These are phyloP conservation scores for Lachancea meyersii DNA, from an alignment of 805 yeast species.

Conservation along the genomic window DNA sequence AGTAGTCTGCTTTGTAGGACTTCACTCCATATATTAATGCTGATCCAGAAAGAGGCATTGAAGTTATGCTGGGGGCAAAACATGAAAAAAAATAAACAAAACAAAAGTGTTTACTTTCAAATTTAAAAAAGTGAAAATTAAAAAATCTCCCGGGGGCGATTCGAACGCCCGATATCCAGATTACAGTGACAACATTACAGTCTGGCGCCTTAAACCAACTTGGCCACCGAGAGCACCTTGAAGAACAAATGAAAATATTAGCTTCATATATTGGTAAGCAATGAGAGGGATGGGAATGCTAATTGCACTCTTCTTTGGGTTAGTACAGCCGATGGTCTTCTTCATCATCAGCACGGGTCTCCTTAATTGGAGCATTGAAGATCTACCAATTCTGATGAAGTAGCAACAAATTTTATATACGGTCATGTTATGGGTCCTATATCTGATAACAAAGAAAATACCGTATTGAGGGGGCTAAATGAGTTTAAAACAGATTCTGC, in stretches of 20 bases:
- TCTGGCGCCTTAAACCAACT: slow-evolving; percentile 43
- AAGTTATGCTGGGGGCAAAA: neutral
- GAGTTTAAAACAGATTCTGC: too few species aligned
- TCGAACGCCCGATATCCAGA: slow-evolving; percentile 48
- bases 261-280: neutral
- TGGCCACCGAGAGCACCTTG: slow-evolving; percentile 37
- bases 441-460: too few species aligned
- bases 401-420: too few species aligned
- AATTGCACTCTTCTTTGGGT: too few species aligned
- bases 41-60: neutral
- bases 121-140: slow-evolving; percentile 6
- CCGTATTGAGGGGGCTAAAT: too few species aligned
- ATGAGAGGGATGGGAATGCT: too few species aligned
- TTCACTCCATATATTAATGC: neutral
- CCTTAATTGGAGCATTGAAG: too few species aligned
- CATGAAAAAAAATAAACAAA: neutral
- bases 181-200: slow-evolving; percentile 35
- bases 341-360: too few species aligned
- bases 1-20: neutral
- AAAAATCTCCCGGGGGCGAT: slow-evolving; percentile 43
- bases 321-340: too few species aligned
- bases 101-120: slow-evolving; percentile 1
- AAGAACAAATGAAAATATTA: neutral
- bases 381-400: too few species aligned
- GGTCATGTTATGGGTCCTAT: too few species aligned